Evolutionary conservation across 202 grass and related monocot species (phyloP).

Genomic region (Zizania palustris): DNA sequence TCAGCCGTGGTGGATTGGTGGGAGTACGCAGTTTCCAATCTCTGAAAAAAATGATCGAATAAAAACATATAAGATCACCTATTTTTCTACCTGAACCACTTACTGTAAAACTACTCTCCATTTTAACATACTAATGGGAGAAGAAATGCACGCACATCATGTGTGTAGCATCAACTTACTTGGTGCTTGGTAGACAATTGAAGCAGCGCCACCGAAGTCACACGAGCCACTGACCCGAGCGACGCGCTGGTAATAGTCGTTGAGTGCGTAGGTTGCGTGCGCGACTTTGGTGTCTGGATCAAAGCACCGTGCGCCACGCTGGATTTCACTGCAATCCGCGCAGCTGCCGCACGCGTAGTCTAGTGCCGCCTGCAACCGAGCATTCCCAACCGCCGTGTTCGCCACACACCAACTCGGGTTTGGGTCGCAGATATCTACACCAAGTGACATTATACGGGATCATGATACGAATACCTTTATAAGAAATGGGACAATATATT

Average conservation of each 20-base stretch:
- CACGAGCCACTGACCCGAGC: constrained; percentile 26
- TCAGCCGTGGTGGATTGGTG: constrained; percentile 33
- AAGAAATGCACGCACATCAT: no score
- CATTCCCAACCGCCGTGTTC: constrained; percentile 21
- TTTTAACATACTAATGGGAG: no score
- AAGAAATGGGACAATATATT: no score
- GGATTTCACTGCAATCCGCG: constrained; percentile 56
- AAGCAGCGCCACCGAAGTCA: constrained; percentile 17
- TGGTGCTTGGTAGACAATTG: neutral
- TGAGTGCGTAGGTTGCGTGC: neutral
- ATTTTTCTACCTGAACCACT: neutral
- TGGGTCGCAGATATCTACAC: neutral
- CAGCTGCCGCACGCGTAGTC: constrained; percentile 56
- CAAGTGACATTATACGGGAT: no score
- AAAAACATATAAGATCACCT: neutral
- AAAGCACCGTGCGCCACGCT: constrained; percentile 46
- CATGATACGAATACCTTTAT: no score
- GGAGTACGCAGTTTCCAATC: constrained; percentile 53
- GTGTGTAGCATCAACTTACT: no score
- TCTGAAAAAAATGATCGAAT: constrained; percentile 29
- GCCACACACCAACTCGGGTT: constrained; percentile 63
- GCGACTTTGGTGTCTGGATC: constrained; percentile 23
- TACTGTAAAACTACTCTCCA: no score
- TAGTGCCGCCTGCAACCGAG: constrained; percentile 44
- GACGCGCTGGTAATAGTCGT: constrained; percentile 1